These are phyloP conservation scores for Fusarium mangiferae DNA, from an alignment of 2,329 filamentous ascomycete genomes.

Conservation along the genomic window DNA sequence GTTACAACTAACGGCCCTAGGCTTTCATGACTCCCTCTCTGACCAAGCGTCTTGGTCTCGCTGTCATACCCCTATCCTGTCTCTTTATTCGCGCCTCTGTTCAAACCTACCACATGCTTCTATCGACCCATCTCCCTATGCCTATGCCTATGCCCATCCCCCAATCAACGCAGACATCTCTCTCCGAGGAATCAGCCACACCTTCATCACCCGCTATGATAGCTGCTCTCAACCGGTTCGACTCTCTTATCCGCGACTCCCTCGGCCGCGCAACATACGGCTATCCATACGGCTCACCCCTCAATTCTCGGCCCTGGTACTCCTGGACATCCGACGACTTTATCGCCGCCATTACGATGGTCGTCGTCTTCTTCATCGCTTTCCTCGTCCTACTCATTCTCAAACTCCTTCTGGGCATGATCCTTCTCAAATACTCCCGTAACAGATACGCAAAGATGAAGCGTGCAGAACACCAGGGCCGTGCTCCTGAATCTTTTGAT, in stretches of 20 bases:
- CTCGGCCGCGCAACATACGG: slow-evolving; percentile 79
- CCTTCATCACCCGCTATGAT: slow-evolving; percentile 78
- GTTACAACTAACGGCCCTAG: slow-evolving; percentile 52
- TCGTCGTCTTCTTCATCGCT: slow-evolving; percentile 83
- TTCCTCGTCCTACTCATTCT: slow-evolving; percentile 87
- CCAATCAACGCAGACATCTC: slow-evolving; percentile 71
- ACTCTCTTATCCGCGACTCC: slow-evolving; percentile 78
- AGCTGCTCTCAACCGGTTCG: slow-evolving; percentile 81
- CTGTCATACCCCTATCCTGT: slow-evolving; percentile 91
- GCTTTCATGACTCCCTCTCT: slow-evolving; percentile 92
- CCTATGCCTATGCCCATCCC: slow-evolving; percentile 76
- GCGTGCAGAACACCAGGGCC: slow-evolving; percentile 65
- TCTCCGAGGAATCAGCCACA: slow-evolving; percentile 70
- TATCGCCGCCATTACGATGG: slow-evolving; percentile 82
- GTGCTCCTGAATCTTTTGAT: slow-evolving; percentile 65
- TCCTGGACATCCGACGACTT: slow-evolving; percentile 75
- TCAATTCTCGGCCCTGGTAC: slow-evolving; percentile 58
- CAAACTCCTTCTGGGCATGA: slow-evolving; percentile 90
- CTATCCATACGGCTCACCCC: slow-evolving; percentile 56
- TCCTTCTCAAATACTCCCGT: slow-evolving; percentile 81
- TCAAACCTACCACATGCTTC: slow-evolving; percentile 98
- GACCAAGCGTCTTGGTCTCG: slow-evolving; percentile 87
- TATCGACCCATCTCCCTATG: slow-evolving; percentile 84
- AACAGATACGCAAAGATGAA: slow-evolving; percentile 86
- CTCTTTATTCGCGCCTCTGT: slow-evolving; percentile 94